phyloP scores from a whole-genome alignment of 768 basidiomycete genomes.

The Amanita brunnescens region DNA sequence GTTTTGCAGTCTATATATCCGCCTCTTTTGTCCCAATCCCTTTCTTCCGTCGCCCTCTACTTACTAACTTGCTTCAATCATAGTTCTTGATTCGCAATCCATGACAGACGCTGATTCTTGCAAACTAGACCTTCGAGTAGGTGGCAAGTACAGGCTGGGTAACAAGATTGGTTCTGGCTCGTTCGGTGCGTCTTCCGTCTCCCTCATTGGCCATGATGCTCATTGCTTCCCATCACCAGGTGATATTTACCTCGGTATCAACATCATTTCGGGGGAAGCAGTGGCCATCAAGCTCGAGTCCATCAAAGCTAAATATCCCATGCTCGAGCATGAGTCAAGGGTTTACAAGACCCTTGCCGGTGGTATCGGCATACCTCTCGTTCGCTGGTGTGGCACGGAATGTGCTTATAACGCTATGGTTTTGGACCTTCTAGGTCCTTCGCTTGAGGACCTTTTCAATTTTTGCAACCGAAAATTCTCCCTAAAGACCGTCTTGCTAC shows the following conservation, averaged over 20 bases:
- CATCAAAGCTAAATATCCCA: constrained; percentile 99
- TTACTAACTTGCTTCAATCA: constrained; percentile 14
- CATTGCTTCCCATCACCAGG: constrained; percentile 36
- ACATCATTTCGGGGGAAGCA: too few relatives aligned
- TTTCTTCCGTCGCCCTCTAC: constrained; percentile 10
- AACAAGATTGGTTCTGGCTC: constrained; percentile 99
- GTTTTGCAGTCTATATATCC: constrained; percentile 9
- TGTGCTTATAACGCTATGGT: constrained; percentile 99
- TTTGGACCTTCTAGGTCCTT: constrained; percentile 88
- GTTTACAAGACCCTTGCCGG: constrained; percentile 96
- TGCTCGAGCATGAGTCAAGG: constrained; percentile 96
- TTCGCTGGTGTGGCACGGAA: constrained; percentile 90
- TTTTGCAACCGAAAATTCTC: constrained; percentile 97
- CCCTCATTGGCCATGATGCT: not conserved
- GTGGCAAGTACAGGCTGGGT: too few relatives aligned
- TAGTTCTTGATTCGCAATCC: constrained; percentile 15
- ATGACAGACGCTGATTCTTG: constrained; percentile 71
- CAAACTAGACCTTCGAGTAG: constrained; percentile 81
- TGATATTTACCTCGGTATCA: constrained; percentile 98
- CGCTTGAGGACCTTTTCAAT: constrained; percentile 87
- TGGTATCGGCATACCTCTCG: constrained; percentile 97
- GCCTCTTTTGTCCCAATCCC: not conserved
- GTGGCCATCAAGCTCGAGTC: constrained; percentile 99
- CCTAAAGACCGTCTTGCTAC: constrained; percentile 91
- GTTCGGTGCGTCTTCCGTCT: constrained; percentile 61